Evolutionary conservation across 768 basidiomycete genomes (phyloP).

Genomic region (Phaeotremella fagi): DNA sequence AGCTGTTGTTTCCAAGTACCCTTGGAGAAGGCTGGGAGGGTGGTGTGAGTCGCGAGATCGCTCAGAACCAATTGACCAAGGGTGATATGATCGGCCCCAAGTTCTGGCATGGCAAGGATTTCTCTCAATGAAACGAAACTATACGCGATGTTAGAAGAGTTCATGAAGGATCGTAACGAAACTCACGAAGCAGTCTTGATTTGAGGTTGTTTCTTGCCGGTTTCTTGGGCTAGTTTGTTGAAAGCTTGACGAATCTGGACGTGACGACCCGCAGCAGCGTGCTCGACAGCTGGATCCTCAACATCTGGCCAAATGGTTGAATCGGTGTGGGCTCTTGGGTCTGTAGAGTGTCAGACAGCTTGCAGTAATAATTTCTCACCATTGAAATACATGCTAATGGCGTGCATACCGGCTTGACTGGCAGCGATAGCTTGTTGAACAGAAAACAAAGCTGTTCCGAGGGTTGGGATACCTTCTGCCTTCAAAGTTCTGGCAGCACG

Average conservation of each 20-base stretch:
- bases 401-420: conserved; percentile 55
- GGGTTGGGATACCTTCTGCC: conserved; percentile 54
- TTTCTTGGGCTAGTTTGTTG: conserved; percentile 15
- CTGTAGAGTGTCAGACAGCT: conserved; percentile 20
- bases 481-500: conserved; percentile 54
- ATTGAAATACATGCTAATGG: conserved; percentile 60
- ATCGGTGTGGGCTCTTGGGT: conserved; percentile 35
- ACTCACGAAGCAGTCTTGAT: conserved; percentile 34
- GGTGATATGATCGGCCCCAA: conserved; percentile 36
- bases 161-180: neutral
- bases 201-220: conserved; percentile 26
- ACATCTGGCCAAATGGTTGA: conserved; percentile 30
- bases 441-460: conserved; percentile 58
- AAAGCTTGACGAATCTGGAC: conserved; percentile 23
- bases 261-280: conserved; percentile 25
- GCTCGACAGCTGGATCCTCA: conserved; percentile 33
- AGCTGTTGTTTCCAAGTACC: conserved; percentile 22
- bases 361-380: conserved; percentile 1
- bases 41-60: conserved; percentile 14
- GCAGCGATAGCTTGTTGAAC: conserved; percentile 59
- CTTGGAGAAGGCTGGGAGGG: conserved; percentile 18
- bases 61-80: conserved; percentile 12
- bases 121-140: conserved; percentile 38
- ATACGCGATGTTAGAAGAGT: neutral
- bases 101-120: conserved; percentile 28